Evolutionary conservation across 1,139 yeast species (phyloP), one percentile per base, ranked within the genome.

Genomic region (Debaryomyces psychrophilus): DNA sequence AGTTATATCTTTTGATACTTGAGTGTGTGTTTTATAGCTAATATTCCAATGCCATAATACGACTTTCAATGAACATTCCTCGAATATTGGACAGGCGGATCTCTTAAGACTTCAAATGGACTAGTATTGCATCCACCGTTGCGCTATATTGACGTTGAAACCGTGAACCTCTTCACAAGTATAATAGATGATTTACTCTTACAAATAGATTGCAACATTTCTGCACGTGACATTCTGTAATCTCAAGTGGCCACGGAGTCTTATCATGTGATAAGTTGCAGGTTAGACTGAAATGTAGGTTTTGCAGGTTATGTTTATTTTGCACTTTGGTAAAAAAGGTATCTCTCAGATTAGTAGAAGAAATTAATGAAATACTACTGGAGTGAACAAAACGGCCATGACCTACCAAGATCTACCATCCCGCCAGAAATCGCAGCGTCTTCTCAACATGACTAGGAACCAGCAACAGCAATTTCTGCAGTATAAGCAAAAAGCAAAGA

Each of bases 381-480:
- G 7, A n/a, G 9, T 14, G 7, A 38, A 23, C 5, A 25, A 28
- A 38, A n/a, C 17, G 17, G 11, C 27, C 18, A 66, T 67, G 59
- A 62, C 71, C 4, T 59, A 62, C 44, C 72, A 65, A 43, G 75
- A 72, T 42, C 60, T 75, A 33, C 77, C 80, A 18, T 68, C 79
- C 4, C 76, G 82, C 46, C 77, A 71, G 48, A 77, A 75, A 57
- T 76, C 81, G 8, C 80, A 76, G 56, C 61, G 82, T 17, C 61
- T 77, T 34, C 62, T 70, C 20, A 70, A 73, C 45, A 61, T 69
- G 31, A 65, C 64, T 50, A 65, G 62, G 52, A 57, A 56, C 28
- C 54, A 54, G 22, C 59, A 60, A 42, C 61, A 61, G 38, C 61
- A 60, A 37, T 71, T 71, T 50, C 68, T 65, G 44, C 69, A 66